Evolutionary conservation across 441 rosid species (phyloP), one percentile per base, ranked within the genome.

Genomic region (Euphorbia celastroides): DNA sequence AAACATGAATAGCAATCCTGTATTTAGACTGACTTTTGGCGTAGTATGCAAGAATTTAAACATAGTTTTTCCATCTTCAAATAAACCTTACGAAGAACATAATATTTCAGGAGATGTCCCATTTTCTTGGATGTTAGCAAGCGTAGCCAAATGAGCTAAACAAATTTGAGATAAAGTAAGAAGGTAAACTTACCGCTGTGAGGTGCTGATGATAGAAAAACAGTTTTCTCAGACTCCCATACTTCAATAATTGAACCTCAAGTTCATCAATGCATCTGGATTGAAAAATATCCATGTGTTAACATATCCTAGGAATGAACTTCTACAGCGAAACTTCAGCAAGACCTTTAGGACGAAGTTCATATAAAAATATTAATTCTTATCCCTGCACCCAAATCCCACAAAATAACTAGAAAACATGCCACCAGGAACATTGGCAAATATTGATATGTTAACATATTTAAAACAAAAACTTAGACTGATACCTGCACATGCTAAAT

Each of bases 171-270:
- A 64, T 36, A 54, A 56, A 51, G 42, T 44, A 10, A 30, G 22
- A 9, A 70, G 48, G 65, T 57, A 74, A 52, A 76, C 84, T 78
- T 82, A 95, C 99, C 55, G 90, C 83, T 34, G 98, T 92, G 71
- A 95, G 98, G 72, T 90, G 98, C 74, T 87, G 99, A 75, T 92
- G 93, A 77, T 87, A 95, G 76, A 92, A 95, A 78, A 92, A 95
- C 60, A 95, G 83, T 82, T 79, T 87, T 81, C 81, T 95, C 62
- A 90, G 85, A 82, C 92, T 95, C 62, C 99, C 99, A 81, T 95
- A 96, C 91, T 85, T 95, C 55, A 96, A 92, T 66, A 95, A 77
- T 69, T 92, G 99, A 69, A 82, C 72, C 76, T 95, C 99, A 63
- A 95, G 79, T 75, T 92, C 97, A 87, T 95, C 99, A 55, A 95